phyloP scores from a whole-genome alignment of 2,329 filamentous ascomycete genomes.

The Colletotrichum sp. region DNA sequence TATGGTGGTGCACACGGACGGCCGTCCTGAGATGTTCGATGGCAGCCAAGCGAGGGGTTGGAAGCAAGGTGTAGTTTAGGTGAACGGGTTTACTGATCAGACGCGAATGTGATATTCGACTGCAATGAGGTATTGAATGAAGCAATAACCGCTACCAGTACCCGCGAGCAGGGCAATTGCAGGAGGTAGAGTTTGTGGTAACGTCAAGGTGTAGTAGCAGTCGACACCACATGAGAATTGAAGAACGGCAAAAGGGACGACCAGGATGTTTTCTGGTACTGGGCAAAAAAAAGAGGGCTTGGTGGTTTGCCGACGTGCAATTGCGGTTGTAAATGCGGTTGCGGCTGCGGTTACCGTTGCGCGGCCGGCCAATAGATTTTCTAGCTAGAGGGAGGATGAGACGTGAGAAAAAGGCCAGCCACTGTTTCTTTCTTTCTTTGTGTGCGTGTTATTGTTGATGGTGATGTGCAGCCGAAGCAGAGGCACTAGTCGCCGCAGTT shows the following conservation, averaged over 20 bases:
- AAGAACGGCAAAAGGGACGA: background rate
- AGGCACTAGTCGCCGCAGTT: background rate
- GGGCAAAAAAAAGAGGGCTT: background rate
- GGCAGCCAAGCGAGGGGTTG: background rate
- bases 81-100: background rate
- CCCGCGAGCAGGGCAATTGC: background rate
- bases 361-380: background rate
- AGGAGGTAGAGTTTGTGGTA: background rate
- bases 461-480: background rate
- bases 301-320: background rate
- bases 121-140: background rate
- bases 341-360: slow-evolving; percentile 12
- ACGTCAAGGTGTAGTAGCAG: background rate
- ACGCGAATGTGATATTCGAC: background rate
- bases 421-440: slow-evolving; percentile 1
- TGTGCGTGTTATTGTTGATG: background rate
- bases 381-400: background rate
- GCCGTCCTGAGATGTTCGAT: background rate
- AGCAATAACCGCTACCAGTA: background rate
- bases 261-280: background rate
- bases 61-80: background rate
- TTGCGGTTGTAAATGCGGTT: slow-evolving; percentile 4
- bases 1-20: background rate
- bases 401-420: background rate
- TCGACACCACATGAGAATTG: slow-evolving; percentile 1